phyloP scores from a whole-genome alignment of 345 rosid species.

The Eucalyptus polyanthemos region DNA sequence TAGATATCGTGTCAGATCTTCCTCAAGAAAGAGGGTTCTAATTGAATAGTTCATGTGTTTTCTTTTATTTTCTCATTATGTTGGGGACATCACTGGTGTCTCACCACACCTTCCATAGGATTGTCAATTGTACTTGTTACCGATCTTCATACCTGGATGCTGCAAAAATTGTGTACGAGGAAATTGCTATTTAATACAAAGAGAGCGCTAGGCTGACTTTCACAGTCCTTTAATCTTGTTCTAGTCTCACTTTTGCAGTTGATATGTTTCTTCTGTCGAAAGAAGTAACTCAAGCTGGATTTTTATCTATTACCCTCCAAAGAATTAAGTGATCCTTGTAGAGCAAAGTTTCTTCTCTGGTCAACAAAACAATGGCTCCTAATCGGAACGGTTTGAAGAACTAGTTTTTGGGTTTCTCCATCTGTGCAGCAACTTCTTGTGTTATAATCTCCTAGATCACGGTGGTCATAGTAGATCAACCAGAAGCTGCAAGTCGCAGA shows the following conservation, averaged over 20 bases:
- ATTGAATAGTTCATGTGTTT: neutral
- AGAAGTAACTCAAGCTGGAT: neutral
- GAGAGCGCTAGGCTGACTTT: neutral
- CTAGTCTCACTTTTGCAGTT: neutral
- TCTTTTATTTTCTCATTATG: neutral
- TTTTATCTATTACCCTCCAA: neutral
- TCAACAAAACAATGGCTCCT: neutral
- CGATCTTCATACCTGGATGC: neutral
- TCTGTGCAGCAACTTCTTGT: neutral
- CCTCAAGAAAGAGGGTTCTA: neutral
- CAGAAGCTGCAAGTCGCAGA: neutral
- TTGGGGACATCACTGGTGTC: slow-evolving; percentile 18
- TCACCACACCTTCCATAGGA: neutral
- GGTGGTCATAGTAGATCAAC: neutral
- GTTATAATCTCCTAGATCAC: neutral
- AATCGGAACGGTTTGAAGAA: neutral
- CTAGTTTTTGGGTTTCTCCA: neutral
- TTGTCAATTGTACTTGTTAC: neutral
- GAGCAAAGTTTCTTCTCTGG: neutral
- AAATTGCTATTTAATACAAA: neutral
- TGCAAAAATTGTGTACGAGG: neutral
- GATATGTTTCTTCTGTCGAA: neutral
- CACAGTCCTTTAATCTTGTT: neutral
- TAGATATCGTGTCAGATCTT: slow-evolving; percentile 2
- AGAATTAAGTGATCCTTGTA: neutral